Conservation (phyloP, 2,329 filamentous ascomycete genomes). For the Lizonia empirigonia region DNA sequence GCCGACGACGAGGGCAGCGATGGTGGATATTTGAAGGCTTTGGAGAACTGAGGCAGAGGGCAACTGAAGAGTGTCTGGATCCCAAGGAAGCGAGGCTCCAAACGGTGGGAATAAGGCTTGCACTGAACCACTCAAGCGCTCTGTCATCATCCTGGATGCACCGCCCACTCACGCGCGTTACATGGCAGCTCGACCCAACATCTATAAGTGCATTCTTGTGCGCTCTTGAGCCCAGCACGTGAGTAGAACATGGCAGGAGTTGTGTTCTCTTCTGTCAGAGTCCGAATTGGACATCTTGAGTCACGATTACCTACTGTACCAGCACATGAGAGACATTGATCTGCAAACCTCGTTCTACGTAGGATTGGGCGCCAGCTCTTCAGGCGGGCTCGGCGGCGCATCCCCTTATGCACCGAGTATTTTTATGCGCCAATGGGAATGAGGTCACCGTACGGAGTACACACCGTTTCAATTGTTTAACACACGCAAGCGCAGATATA, state of each 20-base stretch:
- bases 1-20: slow-evolving; percentile 19
- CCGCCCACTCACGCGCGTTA: slow-evolving; percentile 15
- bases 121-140: slow-evolving; percentile 13
- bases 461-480: slow-evolving; percentile 1
- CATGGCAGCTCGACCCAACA: slow-evolving; percentile 8
- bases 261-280: not conserved
- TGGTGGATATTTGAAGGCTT: not conserved
- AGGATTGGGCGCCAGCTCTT: slow-evolving; percentile 16
- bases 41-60: slow-evolving; percentile 1
- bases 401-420: slow-evolving; percentile 16
- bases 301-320: too few species aligned
- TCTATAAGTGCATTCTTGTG: slow-evolving; percentile 12
- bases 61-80: slow-evolving; percentile 1
- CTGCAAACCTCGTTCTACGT: slow-evolving; percentile 12
- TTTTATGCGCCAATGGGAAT: slow-evolving; percentile 16
- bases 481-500: not conserved
- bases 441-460: slow-evolving; percentile 5
- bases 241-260: not conserved
- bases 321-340: slow-evolving; percentile 2
- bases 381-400: slow-evolving; percentile 21
- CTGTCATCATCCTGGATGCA: slow-evolving; percentile 20
- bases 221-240: slow-evolving; percentile 1
- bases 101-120: slow-evolving; percentile 5
- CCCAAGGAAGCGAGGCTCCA: slow-evolving; percentile 5
- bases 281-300: too few species aligned